A percentile compares a stretch with the other conserved stretches of the same genome.
Conservation (phyloP, 1,284 basidiomycete genomes). For the Rhodotorula sp. region DNA sequence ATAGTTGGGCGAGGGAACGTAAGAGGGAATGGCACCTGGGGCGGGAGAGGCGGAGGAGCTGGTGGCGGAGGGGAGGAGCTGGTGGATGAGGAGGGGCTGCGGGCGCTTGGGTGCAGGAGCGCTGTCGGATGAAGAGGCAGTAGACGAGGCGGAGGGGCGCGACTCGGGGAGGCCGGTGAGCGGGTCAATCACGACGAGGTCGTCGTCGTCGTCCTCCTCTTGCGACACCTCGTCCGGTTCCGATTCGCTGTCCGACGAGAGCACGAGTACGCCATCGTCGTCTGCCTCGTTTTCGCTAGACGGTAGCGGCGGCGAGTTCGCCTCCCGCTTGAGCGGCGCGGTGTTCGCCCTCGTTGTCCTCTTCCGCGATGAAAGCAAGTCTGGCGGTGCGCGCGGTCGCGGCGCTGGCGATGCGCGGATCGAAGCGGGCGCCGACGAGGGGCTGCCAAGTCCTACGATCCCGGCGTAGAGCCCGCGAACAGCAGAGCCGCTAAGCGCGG, state of each 20-base stretch:
- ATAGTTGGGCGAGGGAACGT: constrained; percentile 12
- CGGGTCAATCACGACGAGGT: constrained; percentile 11
- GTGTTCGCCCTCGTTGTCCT: not conserved
- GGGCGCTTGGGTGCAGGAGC: not conserved
- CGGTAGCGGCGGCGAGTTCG: too few relatives aligned
- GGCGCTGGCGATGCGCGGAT: not conserved
- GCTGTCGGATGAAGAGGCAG: not conserved
- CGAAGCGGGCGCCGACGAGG: constrained; percentile 3
- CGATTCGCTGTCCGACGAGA: constrained; percentile 5
- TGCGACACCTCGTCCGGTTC: not conserved
- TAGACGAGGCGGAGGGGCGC: not conserved
- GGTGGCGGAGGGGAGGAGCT: constrained; percentile 18
- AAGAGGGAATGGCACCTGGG: too few relatives aligned
- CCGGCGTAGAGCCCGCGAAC: constrained; percentile 17
- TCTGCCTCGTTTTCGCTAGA: too few relatives aligned
- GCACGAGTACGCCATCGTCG: constrained; percentile 12
- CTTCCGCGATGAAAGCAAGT: not conserved
- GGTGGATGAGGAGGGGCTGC: constrained; percentile 19
- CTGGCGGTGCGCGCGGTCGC: not conserved
- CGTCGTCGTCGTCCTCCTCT: not conserved
- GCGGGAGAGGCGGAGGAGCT: not conserved
- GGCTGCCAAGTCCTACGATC: constrained; percentile 14
- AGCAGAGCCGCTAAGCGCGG: not conserved
- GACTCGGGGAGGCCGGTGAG: constrained; percentile 5
- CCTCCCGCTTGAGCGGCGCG: not conserved